Percentiles rank a stretch among this genome's conserved stretches.
phyloP scores from a whole-genome alignment of 352 stramenopile genomes.

The Globisporangium parvum region DNA sequence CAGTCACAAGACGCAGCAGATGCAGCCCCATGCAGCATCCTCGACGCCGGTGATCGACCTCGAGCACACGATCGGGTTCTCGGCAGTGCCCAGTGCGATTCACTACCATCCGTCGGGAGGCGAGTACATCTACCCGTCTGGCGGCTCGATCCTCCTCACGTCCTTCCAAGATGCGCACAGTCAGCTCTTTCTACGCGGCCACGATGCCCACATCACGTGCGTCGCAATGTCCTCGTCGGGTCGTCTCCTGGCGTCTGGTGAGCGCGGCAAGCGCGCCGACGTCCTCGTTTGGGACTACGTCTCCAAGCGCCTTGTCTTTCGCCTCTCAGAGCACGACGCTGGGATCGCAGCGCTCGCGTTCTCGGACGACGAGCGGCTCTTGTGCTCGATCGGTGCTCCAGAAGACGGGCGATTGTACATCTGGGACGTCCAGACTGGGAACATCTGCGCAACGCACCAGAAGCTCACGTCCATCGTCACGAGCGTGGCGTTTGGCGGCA shows the following conservation, averaged over 20 bases:
- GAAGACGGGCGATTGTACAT: conserved; percentile 86
- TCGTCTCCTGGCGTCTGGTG: conserved; percentile 78
- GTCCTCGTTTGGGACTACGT: conserved; percentile 89
- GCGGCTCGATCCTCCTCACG: conserved; percentile 81
- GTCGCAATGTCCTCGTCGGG: conserved; percentile 76
- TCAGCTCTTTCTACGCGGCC: conserved; percentile 82
- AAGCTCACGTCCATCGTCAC: conserved; percentile 58
- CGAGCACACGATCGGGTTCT: conserved; percentile 92
- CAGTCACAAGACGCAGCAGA: background rate
- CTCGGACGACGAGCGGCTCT: conserved; percentile 87
- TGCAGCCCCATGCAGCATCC: background rate
- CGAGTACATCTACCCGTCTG: conserved; percentile 85
- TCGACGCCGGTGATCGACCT: conserved; percentile 60
- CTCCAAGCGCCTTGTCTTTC: conserved; percentile 57
- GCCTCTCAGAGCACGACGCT: conserved; percentile 88
- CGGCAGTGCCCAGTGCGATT: conserved; percentile 69
- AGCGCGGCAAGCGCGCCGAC: conserved; percentile 75
- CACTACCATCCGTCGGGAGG: conserved; percentile 76
- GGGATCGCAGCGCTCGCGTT: conserved; percentile 86
- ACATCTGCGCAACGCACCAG: conserved; percentile 81
- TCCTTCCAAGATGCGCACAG: conserved; percentile 71
- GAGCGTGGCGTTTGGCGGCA: conserved; percentile 74
- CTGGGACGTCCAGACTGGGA: conserved; percentile 87
- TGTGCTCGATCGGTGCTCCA: conserved; percentile 69
- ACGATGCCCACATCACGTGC: conserved; percentile 76